Conservation (phyloP, 1,284 basidiomycete species). For the Irpex sp. region DNA sequence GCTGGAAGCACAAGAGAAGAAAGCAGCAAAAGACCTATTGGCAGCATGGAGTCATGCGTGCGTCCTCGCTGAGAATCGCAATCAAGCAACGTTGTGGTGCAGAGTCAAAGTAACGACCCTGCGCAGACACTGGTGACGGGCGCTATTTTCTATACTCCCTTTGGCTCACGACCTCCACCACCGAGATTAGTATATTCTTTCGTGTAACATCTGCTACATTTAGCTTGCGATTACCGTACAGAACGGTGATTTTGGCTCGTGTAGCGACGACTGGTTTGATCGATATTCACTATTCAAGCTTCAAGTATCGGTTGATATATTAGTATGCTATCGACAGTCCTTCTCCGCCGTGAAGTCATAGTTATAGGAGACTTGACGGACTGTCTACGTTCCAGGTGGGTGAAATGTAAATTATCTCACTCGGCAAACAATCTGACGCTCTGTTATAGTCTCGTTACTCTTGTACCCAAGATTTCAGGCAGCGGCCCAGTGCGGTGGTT, state of each 20-base stretch:
- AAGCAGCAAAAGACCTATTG: background rate
- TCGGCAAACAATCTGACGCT: too few relatives aligned
- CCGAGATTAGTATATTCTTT: background rate
- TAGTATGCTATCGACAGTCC: too few relatives aligned
- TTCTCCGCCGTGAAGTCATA: background rate
- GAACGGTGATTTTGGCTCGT: too few relatives aligned
- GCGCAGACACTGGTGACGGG: background rate
- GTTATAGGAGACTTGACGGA: background rate
- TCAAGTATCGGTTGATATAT: too few relatives aligned
- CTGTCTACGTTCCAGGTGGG: background rate
- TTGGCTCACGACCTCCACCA: background rate
- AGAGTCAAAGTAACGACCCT: background rate
- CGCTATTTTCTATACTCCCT: background rate
- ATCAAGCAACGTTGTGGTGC: background rate
- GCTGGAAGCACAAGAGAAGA: conserved; percentile 1
- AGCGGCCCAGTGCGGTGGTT: too few relatives aligned
- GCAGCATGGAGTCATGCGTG: conserved; percentile 1
- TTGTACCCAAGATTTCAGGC: too few relatives aligned
- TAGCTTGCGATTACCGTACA: too few relatives aligned
- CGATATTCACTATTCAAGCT: too few relatives aligned
- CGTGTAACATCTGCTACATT: background rate
- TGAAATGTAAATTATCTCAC: too few relatives aligned
- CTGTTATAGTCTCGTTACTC: too few relatives aligned
- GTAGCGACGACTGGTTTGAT: too few relatives aligned
- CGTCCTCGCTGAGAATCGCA: background rate